Evolutionary conservation across 108 stramenopile species (phyloP), one percentile per base, ranked within the genome.

Genomic region (Pinguiococcus pyrenoidosus): DNA sequence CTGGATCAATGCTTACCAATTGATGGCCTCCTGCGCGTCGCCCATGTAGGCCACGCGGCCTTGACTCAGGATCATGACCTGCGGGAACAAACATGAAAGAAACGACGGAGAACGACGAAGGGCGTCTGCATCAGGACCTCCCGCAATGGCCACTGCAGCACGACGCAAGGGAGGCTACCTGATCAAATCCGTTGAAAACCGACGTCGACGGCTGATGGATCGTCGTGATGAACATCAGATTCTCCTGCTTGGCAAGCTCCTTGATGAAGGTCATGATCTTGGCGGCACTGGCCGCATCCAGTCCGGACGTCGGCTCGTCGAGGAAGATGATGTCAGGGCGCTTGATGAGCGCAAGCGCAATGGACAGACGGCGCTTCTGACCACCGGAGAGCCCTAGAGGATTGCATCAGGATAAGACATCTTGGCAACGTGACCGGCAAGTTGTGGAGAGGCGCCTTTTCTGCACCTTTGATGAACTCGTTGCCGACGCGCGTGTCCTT

Each of bases 261-360:
- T 51, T 51, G 14, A 59, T 51, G 33, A 51, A 51, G 12, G 37
- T 50, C 60, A 68, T 37, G 7, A 67, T 55, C 8, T 51, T 54
- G 6, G 51, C 40, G 3, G 69, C 69, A 26, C 46, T 53, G 27
- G 60, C 55, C 7, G 69, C 48, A 32, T 73, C 72, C 29, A 73
- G 26, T 0, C 72, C 72, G 27, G 44, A 32, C 16, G 51, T 56
- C 8, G 55, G 62, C 24, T 56, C 55, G 38, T 58, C 49, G 21
- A 48, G 22, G 41, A 62, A 68, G 10, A 68, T 46, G 29, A 62
- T 59, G 12, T 75, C 69, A 30, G 69, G 67, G 10, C 55, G 59
- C 36, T 69, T 49, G 49, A 83, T 58, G 77, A 90, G 84, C 71
- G 84, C 88, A 10, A 59, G 44, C 30, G 78, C 88, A 12, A 86